These are phyloP conservation scores for Lithospermum erythrorhizon DNA, from an alignment of 257 asterid species.

Conservation along the genomic window DNA sequence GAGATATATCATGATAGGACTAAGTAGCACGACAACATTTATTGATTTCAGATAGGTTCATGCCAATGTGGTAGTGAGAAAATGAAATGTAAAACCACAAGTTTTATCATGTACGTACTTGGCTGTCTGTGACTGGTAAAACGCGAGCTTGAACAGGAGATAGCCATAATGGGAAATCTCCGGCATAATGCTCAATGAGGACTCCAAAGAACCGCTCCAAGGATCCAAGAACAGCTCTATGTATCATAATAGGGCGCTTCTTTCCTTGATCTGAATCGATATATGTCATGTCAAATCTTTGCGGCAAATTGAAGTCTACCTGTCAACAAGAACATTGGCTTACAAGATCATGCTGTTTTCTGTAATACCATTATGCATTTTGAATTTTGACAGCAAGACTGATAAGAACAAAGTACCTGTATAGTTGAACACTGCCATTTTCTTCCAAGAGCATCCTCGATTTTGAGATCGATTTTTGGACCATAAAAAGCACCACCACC, in stretches of 20 bases:
- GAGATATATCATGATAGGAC: no score
- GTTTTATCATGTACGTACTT: conserved; percentile 32
- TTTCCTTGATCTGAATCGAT: conserved; percentile 72
- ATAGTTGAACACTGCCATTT: conserved; percentile 99
- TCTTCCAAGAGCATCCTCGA: conserved; percentile 97
- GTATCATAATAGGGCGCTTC: conserved; percentile 87
- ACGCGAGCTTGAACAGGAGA: conserved; percentile 82
- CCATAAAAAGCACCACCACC: conserved; percentile 99
- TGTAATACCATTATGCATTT: not conserved
- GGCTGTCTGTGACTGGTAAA: conserved; percentile 76
- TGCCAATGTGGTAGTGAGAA: not conserved
- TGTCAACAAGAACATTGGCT: conserved; percentile 13
- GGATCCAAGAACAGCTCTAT: conserved; percentile 92
- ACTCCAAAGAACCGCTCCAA: conserved; percentile 90
- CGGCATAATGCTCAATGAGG: conserved; percentile 77
- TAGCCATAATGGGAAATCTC: conserved; percentile 95
- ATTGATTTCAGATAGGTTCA: not conserved
- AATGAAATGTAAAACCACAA: not conserved
- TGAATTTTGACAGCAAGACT: not conserved
- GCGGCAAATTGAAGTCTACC: conserved; percentile 94
- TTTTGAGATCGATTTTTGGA: conserved; percentile 93
- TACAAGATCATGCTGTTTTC: not conserved
- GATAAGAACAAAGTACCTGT: conserved; percentile 40
- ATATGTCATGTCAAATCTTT: conserved; percentile 75
- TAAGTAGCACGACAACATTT: not conserved